These are phyloP conservation scores for Quercus variabilis DNA, from an alignment of 306 rosid genomes.

Conservation along the genomic window DNA sequence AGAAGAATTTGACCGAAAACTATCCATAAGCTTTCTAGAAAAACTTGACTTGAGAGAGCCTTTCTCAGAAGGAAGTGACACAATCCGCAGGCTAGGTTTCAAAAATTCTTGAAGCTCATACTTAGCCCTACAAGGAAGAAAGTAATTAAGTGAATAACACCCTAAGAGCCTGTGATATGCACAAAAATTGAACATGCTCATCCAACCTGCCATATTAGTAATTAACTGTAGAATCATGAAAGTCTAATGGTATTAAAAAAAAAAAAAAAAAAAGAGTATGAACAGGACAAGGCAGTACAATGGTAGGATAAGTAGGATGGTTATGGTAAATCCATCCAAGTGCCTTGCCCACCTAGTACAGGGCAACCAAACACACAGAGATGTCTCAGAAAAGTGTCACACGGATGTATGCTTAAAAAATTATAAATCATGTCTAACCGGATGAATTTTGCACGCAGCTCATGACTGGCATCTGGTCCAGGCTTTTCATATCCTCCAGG, in stretches of 20 bases:
- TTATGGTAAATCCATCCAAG: background rate
- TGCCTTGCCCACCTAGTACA: background rate
- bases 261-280: background rate
- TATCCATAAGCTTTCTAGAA: slow-evolving; percentile 47
- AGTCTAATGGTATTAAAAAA: background rate
- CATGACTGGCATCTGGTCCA: slow-evolving; percentile 68
- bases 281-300: background rate
- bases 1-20: slow-evolving; percentile 51
- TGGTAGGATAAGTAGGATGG: background rate
- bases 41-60: slow-evolving; percentile 49
- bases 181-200: background rate
- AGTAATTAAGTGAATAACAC: slow-evolving; percentile 13
- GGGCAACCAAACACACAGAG: slow-evolving; percentile 15
- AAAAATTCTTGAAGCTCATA: slow-evolving; percentile 88
- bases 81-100: slow-evolving; percentile 94
- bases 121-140: slow-evolving; percentile 61
- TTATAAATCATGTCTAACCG: slow-evolving; percentile 54
- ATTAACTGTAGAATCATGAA: background rate
- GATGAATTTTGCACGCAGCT: slow-evolving; percentile 68
- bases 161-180: slow-evolving; percentile 15
- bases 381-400: slow-evolving; percentile 23
- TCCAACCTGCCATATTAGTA: background rate
- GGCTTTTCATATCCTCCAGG: slow-evolving; percentile 86
- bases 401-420: slow-evolving; percentile 8
- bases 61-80: slow-evolving; percentile 46